Conservation (phyloP, 148 eudicot species). For the Heliamphora exappendiculata region DNA sequence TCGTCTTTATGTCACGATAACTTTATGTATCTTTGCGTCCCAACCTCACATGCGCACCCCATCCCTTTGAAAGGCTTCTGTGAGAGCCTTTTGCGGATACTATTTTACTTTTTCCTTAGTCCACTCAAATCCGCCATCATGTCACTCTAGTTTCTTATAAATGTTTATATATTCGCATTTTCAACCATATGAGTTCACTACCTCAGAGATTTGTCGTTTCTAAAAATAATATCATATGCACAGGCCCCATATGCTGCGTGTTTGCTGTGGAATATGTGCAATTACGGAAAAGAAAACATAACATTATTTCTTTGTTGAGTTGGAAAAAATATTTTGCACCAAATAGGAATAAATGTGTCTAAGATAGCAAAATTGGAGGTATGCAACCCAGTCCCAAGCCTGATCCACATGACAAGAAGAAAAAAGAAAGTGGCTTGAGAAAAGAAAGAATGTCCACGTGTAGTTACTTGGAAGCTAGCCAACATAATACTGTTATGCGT, state of each 20-base stretch:
- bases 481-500: background rate
- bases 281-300: background rate
- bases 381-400: background rate
- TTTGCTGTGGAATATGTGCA: background rate
- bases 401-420: background rate
- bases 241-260: background rate
- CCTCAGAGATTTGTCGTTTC: background rate
- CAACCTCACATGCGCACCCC: background rate
- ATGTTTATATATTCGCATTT: background rate
- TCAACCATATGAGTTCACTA: background rate
- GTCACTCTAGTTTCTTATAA: slow-evolving; percentile 1
- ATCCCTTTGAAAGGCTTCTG: background rate
- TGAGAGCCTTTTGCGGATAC: background rate
- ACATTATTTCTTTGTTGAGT: background rate
- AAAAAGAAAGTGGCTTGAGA: background rate
- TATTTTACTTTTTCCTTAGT: background rate
- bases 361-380: background rate
- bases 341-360: background rate
- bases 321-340: background rate
- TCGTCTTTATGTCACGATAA: background rate
- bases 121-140: background rate
- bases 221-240: background rate
- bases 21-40: background rate
- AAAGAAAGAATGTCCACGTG: background rate
- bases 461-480: background rate